Evolutionary conservation across 2,329 filamentous ascomycete genomes (phyloP).

Genomic region (Aspergillus hortae): DNA sequence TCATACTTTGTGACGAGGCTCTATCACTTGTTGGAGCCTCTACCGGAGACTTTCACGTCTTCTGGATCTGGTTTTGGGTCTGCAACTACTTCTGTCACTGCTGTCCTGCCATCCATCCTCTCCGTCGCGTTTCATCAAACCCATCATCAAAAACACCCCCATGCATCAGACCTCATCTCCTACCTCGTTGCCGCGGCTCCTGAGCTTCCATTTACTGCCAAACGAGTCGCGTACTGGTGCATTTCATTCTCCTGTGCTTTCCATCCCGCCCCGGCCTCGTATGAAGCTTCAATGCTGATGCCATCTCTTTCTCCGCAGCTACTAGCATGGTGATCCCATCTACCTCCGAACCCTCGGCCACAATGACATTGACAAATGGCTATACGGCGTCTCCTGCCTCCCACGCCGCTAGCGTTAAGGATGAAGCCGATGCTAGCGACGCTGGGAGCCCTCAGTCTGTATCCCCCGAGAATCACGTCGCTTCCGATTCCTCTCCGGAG

Average conservation of each 20-base stretch:
- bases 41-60: conserved; percentile 14
- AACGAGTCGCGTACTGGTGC: conserved; percentile 33
- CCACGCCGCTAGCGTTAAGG: conserved; percentile 22
- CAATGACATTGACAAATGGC: conserved; percentile 34
- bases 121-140: conserved; percentile 34
- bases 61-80: conserved; percentile 19
- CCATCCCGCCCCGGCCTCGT: conserved; percentile 13
- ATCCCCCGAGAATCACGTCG: conserved; percentile 55
- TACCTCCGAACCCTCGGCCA: conserved; percentile 32
- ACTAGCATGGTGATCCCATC: conserved; percentile 46
- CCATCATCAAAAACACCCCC: conserved; percentile 35
- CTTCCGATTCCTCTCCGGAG: conserved; percentile 46
- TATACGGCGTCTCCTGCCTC: conserved; percentile 24
- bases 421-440: conserved; percentile 47
- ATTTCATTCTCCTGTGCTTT: conserved; percentile 21
- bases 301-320: conserved; percentile 31
- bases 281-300: conserved; percentile 42
- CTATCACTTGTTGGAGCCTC: conserved; percentile 11
- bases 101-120: conserved; percentile 18
- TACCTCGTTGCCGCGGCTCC: conserved; percentile 20
- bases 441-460: conserved; percentile 78
- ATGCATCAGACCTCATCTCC: conserved; percentile 33
- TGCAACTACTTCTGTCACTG: conserved; percentile 16
- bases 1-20: conserved; percentile 15
- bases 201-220: conserved; percentile 21